phyloP scores from a whole-genome alignment of 805 yeast genomes.

The Vanderwaltozyma polyspora region DNA sequence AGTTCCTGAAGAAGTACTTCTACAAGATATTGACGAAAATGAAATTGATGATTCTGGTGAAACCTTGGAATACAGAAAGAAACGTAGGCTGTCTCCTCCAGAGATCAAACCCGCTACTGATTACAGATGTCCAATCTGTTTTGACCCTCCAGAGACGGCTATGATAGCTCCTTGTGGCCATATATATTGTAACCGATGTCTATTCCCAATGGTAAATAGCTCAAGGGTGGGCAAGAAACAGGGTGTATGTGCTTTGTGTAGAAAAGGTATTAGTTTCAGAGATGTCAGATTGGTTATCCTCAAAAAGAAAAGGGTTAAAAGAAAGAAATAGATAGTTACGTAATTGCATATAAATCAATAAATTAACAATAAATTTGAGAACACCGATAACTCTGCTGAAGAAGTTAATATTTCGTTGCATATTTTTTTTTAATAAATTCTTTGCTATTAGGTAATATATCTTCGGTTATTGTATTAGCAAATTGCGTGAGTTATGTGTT shows the following conservation, averaged over 20 bases:
- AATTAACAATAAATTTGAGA: not conserved
- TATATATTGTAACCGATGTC: conserved; percentile 42
- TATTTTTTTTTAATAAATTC: no score
- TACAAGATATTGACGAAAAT: not conserved
- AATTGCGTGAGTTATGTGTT: no score
- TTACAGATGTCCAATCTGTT: conserved; percentile 43
- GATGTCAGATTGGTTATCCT: conserved; percentile 24
- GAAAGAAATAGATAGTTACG: not conserved
- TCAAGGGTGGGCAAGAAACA: conserved; percentile 28
- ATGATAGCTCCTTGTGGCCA: conserved; percentile 49
- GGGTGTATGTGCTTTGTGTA: conserved; percentile 36
- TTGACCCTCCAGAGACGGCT: conserved; percentile 40
- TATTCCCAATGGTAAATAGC: conserved; percentile 38
- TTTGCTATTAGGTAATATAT: no score
- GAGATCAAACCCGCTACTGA: conserved; percentile 26
- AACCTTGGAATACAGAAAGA: no score
- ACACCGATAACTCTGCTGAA: no score
- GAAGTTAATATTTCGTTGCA: no score
- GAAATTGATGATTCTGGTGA: not conserved
- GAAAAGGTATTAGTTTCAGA: conserved; percentile 27
- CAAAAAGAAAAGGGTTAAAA: conserved; percentile 20
- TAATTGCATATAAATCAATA: not conserved
- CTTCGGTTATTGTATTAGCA: no score
- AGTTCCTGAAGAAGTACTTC: not conserved
- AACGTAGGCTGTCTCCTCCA: no score